Base-by-base conservation (phyloP, 2,329 filamentous ascomycete species). In the Sclerotinia trifoliorum region DNA sequence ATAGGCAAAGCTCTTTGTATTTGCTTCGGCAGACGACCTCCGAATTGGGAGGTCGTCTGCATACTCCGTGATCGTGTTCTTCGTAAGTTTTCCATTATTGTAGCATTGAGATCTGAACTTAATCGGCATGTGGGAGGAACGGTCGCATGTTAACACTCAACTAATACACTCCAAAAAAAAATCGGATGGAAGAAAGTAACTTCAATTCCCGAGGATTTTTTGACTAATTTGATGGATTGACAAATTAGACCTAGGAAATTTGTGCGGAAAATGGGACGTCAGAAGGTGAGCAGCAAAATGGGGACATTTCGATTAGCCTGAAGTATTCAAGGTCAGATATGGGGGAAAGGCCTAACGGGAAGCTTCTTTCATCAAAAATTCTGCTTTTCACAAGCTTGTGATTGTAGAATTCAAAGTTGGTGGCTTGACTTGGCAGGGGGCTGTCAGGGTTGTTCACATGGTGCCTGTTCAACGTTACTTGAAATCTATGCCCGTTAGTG, bases 11-110 rank as follows among this genome's bases (percentile, higher is more conserved):
- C 70, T 52, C 75, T 68, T 55, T 73, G 71, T 8, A 77, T 71
- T 62, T 72, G 72, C 52, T 68, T 71, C 10, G 71, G 71, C 35
- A 71, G 57, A 92, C 92, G 46, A 70, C 66, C 35, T 7, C 69
- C 17, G 58, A 68, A 64, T 39, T 65, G 67, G 11, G 67, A 65
- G 26, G 62, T 65, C 35, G 66, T 55, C 35, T 68, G 66, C 57
- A 68, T 63, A 26, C 44, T 66, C 32, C 39, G 65, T 24, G 58
- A 62, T 62, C 58, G 46, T 17, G 55, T 66, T 42, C 32, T 67
- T 61, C 65, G 65, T 67, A 62, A 10, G 56, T 67, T 67, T 42
- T 67, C 65, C 65, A 67, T 67, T 21, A 26, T 51, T 5, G 55
- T 32, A 46, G 57, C 55, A 49, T 21, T 61, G 44, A 11, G 21